Base-by-base conservation (phyloP, 805 yeast species). In the Yamadazyma sp. region DNA sequence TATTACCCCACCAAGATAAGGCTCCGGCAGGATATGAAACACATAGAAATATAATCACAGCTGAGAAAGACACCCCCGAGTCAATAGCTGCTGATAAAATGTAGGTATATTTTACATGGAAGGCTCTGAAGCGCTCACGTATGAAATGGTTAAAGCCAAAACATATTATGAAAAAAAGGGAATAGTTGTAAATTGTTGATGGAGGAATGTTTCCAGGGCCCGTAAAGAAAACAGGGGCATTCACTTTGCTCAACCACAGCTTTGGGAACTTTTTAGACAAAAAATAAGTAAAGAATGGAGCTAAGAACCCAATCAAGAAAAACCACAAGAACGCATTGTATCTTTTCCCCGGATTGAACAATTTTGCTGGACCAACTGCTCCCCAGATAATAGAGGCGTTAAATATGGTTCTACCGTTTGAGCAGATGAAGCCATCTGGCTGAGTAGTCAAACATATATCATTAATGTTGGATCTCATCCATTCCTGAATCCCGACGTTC, bases 1-100 rank as follows among this genome's bases (percentile, higher is more conserved):
- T 54, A 40, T 72, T 75, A n/a, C 87, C 89, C 89, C 89, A 82
- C 89, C 89, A 82, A 23, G 38, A 37, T 14, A 49, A 45, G 28
- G 48, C 25, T 6, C 39, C 40, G 2, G 39, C 42, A 7, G 46
- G 40, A 23, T 44, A 44, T 11, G 39, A 27, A 4, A 44, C 44
- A 35, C 61, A 53, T 47, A 64, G 60, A 53, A 63, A 64, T 35
- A 64, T 62, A 33, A 64, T 54, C 45, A 64, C 57, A 7, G 59
- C 53, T 13, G 62, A 55, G 47, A 60, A 56, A 10, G 72, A 67
- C 41, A 66, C 60, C 22, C 72, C 72, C 38, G 62, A 59, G 43
- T 64, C 70, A 53, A 66, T 54, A 26, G 70, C 72, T 35, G 70
- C 67, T 27, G 70, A 66, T 37, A 66, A 59, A 28, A 67, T 54